Base-by-base conservation (phyloP, 2,329 filamentous ascomycete genomes). In the Coniella lustricola region DNA sequence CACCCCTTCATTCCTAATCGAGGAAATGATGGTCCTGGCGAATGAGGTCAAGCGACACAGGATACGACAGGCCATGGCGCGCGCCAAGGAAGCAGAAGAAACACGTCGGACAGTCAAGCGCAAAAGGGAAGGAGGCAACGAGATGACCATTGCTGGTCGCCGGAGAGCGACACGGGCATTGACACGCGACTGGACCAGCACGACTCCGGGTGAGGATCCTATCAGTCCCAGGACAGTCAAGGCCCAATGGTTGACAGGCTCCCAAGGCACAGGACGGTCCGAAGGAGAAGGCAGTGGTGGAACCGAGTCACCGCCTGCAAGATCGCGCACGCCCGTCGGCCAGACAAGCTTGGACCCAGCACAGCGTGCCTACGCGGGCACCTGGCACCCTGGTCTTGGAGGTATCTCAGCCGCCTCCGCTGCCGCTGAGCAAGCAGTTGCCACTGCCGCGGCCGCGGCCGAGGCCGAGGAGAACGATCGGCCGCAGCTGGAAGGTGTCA, bases 1-100 rank as follows among this genome's bases (percentile, higher is more conserved):
- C 13, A 87, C 88, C 33, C 93, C 93, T 0, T 75, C 82, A 1
- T 93, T 89, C 62, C 68, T 98, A 12, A 80, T 91, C 20, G 79
- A 85, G 39, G 93, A 98, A 65, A 72, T 98, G 50, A 73, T 73
- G 31, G 75, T 70, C 0, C 74, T 98, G 2, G 90, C 88, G 0
- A 69, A 69, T 2, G 81, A 88, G 61, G 88, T 95, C 2, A 69
- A 74, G n/a, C 67, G 75, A 7, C 72, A 70, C 3, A 72, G 73
- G 17, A 62, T 71, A 35, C 58, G 62, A 22, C 63, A 60, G 31
- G 60, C 60, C 3, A 32, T 16, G 35, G 45, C 41, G 7, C 34
- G 41, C 35, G n/a, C 48, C 18, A 32, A 39, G 39, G 46, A 48
- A 37, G 22, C 48, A 33, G 49, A 50, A 9, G 49, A 49, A 7